These are phyloP conservation scores for Termitomyces sp. DNA, from an alignment of 768 basidiomycete species.

Conservation along the genomic window DNA sequence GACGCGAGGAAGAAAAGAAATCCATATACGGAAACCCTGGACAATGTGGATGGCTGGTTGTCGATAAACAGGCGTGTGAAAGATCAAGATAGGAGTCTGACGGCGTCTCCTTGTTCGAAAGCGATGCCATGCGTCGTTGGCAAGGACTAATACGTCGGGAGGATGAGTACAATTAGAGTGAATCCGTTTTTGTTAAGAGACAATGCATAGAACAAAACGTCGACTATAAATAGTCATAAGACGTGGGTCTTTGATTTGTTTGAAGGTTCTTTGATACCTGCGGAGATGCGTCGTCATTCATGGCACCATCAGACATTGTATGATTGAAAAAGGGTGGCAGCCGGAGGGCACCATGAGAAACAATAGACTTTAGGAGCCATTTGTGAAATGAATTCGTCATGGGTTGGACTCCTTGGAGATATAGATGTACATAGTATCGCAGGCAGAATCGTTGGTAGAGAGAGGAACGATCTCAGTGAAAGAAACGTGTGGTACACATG, in stretches of 20 bases:
- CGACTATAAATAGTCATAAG: background rate
- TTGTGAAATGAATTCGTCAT: background rate
- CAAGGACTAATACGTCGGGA: background rate
- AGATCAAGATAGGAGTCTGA: background rate
- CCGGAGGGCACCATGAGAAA: background rate
- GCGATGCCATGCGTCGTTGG: background rate
- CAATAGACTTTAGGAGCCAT: background rate
- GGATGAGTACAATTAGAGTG: background rate
- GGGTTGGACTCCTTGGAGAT: background rate
- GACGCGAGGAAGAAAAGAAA: background rate
- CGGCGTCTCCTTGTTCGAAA: background rate
- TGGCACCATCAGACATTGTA: background rate
- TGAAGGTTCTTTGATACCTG: background rate
- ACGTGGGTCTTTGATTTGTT: background rate
- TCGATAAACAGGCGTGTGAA: background rate
- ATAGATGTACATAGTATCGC: background rate
- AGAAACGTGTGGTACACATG: background rate
- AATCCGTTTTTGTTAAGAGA: background rate
- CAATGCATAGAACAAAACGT: background rate
- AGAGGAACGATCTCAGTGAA: background rate
- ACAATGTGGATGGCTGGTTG: background rate
- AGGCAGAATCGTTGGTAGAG: background rate
- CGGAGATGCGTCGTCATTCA: background rate
- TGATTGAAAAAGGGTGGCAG: background rate
- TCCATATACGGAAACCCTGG: background rate